Percentiles rank a stretch among this genome's conserved stretches.
These are phyloP conservation scores for Dioszegia crocea DNA, from an alignment of 768 basidiomycete species.

Conservation along the genomic window DNA sequence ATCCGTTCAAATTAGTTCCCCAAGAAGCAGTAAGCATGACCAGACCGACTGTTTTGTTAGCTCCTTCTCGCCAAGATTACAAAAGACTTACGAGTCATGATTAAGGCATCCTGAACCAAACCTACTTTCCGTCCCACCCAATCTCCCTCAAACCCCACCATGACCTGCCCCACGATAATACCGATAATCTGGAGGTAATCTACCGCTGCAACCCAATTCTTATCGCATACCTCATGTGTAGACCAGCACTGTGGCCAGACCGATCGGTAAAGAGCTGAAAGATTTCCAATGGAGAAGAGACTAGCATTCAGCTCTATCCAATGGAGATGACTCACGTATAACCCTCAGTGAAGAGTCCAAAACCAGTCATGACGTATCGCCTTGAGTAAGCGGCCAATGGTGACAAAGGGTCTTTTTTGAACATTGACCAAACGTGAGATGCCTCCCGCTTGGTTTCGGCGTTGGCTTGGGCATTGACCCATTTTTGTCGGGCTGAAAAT, in stretches of 20 bases:
- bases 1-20: slow-evolving; percentile 50
- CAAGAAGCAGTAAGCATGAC: slow-evolving; percentile 53
- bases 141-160: slow-evolving; percentile 51
- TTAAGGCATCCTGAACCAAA: slow-evolving; percentile 51
- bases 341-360: slow-evolving; percentile 48
- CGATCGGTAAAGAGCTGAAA: slow-evolving; percentile 45
- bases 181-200: slow-evolving; percentile 51
- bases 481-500: slow-evolving; percentile 31
- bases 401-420: slow-evolving; percentile 47
- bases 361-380: slow-evolving; percentile 51
- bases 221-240: slow-evolving; percentile 41
- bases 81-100: slow-evolving; percentile 47
- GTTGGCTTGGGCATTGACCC: slow-evolving; percentile 45
- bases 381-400: slow-evolving; percentile 46
- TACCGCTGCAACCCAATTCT: slow-evolving; percentile 49
- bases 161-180: slow-evolving; percentile 52
- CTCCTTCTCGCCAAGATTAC: background rate
- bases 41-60: slow-evolving; percentile 39
- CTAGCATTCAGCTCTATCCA: slow-evolving; percentile 7
- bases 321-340: slow-evolving; percentile 30
- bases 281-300: slow-evolving; percentile 53
- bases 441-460: slow-evolving; percentile 48
- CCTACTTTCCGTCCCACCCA: slow-evolving; percentile 52
- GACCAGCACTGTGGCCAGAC: slow-evolving; percentile 51
- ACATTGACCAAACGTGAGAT: slow-evolving; percentile 43